Percentiles rank a stretch among this genome's conserved stretches.
These are phyloP conservation scores for Parathielavia hyrcaniae DNA, from an alignment of 495 filamentous ascomycete genomes.

Conservation along the genomic window DNA sequence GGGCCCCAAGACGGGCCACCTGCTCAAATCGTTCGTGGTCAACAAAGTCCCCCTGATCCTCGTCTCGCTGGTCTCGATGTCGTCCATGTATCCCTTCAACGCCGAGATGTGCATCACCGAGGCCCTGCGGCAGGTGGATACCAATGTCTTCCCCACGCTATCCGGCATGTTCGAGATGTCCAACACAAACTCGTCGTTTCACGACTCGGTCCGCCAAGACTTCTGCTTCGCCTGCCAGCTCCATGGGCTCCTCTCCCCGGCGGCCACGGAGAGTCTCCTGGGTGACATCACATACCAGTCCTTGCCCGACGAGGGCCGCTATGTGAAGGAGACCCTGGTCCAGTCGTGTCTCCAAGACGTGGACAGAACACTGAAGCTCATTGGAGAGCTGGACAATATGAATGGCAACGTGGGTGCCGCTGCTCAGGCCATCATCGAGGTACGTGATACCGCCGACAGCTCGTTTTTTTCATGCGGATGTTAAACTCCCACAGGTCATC, in stretches of 20 bases:
- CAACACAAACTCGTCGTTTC: slow-evolving; percentile 59
- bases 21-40: slow-evolving; percentile 85
- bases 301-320: slow-evolving; percentile 66
- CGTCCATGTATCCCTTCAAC: slow-evolving; percentile 55
- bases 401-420: slow-evolving; percentile 92
- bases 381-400: slow-evolving; percentile 79
- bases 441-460: slow-evolving; percentile 28
- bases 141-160: slow-evolving; percentile 71
- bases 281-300: slow-evolving; percentile 83
- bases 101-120: slow-evolving; percentile 74
- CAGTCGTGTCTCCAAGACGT: slow-evolving; percentile 65
- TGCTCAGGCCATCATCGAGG: slow-evolving; percentile 73
- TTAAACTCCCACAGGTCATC: slow-evolving; percentile 53
- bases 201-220: slow-evolving; percentile 82
- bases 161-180: slow-evolving; percentile 72
- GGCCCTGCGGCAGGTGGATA: slow-evolving; percentile 68
- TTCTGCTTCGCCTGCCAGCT: slow-evolving; percentile 88
- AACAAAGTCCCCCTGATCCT: slow-evolving; percentile 88
- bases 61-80: slow-evolving; percentile 49
- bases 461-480: neutral
- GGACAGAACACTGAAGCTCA: slow-evolving; percentile 64
- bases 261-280: slow-evolving; percentile 70
- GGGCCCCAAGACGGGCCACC: slow-evolving; percentile 59
- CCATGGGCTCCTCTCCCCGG: slow-evolving; percentile 71
- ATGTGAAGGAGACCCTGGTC: slow-evolving; percentile 69